Conservation (phyloP, 148 eudicot genomes). For the Polygonum aviculare region DNA sequence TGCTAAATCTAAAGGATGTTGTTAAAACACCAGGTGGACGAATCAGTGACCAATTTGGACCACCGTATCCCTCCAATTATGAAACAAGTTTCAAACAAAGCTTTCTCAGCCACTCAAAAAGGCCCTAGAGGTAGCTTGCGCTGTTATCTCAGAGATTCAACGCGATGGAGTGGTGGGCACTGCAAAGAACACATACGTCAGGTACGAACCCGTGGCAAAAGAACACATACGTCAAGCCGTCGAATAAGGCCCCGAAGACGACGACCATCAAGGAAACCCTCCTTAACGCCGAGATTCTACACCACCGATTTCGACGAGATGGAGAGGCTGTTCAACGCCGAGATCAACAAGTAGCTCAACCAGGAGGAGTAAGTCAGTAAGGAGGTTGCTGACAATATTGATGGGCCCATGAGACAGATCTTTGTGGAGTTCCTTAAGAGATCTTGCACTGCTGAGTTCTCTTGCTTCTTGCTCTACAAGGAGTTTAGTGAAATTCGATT, state of each 20-base stretch:
- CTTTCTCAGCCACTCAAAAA: conserved; percentile 55
- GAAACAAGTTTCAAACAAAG: conserved; percentile 54
- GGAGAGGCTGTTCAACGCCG: conserved; percentile 81
- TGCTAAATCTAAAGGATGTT: background rate
- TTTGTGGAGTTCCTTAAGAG: conserved; percentile 96
- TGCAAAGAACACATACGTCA: conserved; percentile 58
- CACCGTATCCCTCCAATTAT: conserved; percentile 51
- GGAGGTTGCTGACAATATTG: conserved; percentile 84
- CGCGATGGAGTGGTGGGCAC: conserved; percentile 59
- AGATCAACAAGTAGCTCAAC: conserved; percentile 81
- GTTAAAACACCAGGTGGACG: conserved; percentile 52
- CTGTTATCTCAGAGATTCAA: conserved; percentile 62
- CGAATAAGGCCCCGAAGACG: conserved; percentile 40
- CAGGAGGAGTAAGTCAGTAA: conserved; percentile 80
- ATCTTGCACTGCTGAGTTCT: conserved; percentile 98
- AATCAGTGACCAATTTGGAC: conserved; percentile 56
- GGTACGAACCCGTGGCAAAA: conserved; percentile 89
- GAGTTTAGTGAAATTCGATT: too few relatives aligned
- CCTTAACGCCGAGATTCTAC: conserved; percentile 79
- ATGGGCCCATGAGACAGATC: conserved; percentile 73
- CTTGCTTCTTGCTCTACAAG: conserved; percentile 86
- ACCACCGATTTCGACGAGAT: conserved; percentile 94
- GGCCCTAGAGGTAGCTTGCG: conserved; percentile 68
- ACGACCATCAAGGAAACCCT: conserved; percentile 64
- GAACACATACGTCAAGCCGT: too few relatives aligned